phyloP scores from a whole-genome alignment of 495 filamentous ascomycete genomes.

The Penicillium pancosmium region DNA sequence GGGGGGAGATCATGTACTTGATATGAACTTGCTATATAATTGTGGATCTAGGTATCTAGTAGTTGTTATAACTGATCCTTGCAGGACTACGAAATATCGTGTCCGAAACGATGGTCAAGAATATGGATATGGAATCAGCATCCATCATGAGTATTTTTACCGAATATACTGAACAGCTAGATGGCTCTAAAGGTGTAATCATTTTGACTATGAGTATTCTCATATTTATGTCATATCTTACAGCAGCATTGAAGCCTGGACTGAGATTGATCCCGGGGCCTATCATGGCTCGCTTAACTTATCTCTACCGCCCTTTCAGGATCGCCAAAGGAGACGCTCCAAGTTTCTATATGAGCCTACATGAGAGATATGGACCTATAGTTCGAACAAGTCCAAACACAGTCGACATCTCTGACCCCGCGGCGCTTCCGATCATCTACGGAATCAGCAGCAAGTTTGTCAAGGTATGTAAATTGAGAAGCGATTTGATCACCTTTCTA shows the following conservation, averaged over 20 bases:
- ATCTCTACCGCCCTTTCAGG: slow-evolving; percentile 17
- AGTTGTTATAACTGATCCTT: no score
- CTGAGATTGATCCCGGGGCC: slow-evolving; percentile 19
- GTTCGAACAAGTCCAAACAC: slow-evolving; percentile 13
- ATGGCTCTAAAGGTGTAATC: not conserved
- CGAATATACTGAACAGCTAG: not conserved
- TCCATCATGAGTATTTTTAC: not conserved
- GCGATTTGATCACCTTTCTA: not conserved
- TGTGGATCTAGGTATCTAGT: no score
- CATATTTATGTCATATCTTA: not conserved
- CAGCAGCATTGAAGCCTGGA: slow-evolving; percentile 3
- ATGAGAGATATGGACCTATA: slow-evolving; percentile 12
- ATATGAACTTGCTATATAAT: no score
- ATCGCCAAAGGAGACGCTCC: slow-evolving; percentile 17
- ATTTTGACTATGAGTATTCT: not conserved
- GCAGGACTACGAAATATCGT: no score
- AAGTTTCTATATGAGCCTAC: slow-evolving; percentile 10
- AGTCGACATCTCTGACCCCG: slow-evolving; percentile 46
- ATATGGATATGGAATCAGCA: not conserved
- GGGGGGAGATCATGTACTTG: no score
- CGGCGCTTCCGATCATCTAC: slow-evolving; percentile 69
- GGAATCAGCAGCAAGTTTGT: slow-evolving; percentile 71
- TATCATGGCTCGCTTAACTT: slow-evolving; percentile 13
- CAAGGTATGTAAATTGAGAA: slow-evolving; percentile 52
- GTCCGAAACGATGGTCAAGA: no score